Evolutionary conservation across 2,329 filamentous ascomycete genomes (phyloP).

Genomic region (Geosmithia putterillii): DNA sequence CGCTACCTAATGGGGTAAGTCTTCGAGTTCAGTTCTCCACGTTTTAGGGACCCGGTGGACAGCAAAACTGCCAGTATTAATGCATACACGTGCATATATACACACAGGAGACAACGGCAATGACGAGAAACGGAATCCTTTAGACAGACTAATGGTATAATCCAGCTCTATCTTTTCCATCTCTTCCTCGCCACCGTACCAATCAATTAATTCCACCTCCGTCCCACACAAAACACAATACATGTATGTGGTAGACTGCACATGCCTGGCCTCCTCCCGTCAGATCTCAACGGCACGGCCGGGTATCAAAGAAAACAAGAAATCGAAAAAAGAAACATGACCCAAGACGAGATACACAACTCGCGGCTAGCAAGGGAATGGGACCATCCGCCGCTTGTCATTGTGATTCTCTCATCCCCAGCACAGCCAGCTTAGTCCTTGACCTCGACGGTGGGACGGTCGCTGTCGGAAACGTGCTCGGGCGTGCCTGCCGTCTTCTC

Average conservation of each 20-base stretch:
- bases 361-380: slow-evolving; percentile 27
- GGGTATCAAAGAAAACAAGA: slow-evolving; percentile 11
- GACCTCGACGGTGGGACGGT: neutral
- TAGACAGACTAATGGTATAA: too few species aligned
- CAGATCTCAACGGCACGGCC: neutral
- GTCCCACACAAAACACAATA: slow-evolving; percentile 8
- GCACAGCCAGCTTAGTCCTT: slow-evolving; percentile 76
- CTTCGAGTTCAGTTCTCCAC: too few species aligned
- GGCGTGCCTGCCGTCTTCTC: neutral
- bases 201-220: too few species aligned
- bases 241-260: neutral
- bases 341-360: neutral
- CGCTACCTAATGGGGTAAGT: too few species aligned
- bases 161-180: too few species aligned
- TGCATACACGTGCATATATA: too few species aligned
- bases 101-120: too few species aligned
- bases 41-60: too few species aligned
- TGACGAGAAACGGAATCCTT: too few species aligned
- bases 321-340: slow-evolving; percentile 36
- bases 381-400: slow-evolving; percentile 59
- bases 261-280: neutral
- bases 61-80: too few species aligned
- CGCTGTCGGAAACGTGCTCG: neutral
- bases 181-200: too few species aligned
- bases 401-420: slow-evolving; percentile 82